Percentiles rank a stretch among this genome's conserved stretches.
Evolutionary conservation across 805 yeast species (phyloP).

Genomic region (Kodamaea fukazawae): DNA sequence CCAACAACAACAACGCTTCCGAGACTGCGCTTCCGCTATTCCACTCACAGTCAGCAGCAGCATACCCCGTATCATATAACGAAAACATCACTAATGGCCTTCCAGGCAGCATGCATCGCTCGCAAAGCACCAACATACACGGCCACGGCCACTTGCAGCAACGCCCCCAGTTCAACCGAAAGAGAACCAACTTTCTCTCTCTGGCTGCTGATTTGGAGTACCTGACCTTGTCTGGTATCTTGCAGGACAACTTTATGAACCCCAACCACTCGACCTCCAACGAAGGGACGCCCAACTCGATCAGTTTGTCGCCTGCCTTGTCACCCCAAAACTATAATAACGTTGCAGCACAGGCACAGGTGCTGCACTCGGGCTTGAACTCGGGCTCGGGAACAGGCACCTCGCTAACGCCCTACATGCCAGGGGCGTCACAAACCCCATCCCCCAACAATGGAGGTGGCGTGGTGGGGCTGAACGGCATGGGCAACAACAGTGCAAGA

Average conservation of each 20-base stretch:
- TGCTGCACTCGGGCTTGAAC: constrained; percentile 15
- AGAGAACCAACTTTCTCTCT: constrained; percentile 53
- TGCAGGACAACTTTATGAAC: constrained; percentile 44
- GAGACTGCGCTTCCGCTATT: constrained; percentile 1
- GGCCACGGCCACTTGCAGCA: constrained; percentile 1
- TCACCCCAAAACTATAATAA: constrained; percentile 29
- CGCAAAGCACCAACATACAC: neutral
- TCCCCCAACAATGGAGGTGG: constrained; percentile 11
- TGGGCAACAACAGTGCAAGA: constrained; percentile 1
- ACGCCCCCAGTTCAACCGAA: constrained; percentile 2
- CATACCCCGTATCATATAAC: neutral
- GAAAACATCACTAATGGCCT: neutral
- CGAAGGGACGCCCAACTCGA: constrained; percentile 39
- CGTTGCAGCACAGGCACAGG: constrained; percentile 2
- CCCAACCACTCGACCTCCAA: constrained; percentile 27
- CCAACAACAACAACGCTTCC: neutral
- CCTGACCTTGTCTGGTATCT: constrained; percentile 62
- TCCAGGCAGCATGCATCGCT: neutral
- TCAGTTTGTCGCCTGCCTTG: constrained; percentile 33
- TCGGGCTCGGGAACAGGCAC: neutral
- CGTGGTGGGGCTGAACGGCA: neutral
- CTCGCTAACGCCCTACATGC: constrained; percentile 1
- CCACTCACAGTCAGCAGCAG: constrained; percentile 5
- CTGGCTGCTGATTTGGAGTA: constrained; percentile 74
- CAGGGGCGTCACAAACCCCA: constrained; percentile 16